Percentiles rank a stretch among this genome's conserved stretches.
These are phyloP conservation scores for Passalora sequoiae DNA, from an alignment of 2,329 filamentous ascomycete genomes.

Conservation along the genomic window DNA sequence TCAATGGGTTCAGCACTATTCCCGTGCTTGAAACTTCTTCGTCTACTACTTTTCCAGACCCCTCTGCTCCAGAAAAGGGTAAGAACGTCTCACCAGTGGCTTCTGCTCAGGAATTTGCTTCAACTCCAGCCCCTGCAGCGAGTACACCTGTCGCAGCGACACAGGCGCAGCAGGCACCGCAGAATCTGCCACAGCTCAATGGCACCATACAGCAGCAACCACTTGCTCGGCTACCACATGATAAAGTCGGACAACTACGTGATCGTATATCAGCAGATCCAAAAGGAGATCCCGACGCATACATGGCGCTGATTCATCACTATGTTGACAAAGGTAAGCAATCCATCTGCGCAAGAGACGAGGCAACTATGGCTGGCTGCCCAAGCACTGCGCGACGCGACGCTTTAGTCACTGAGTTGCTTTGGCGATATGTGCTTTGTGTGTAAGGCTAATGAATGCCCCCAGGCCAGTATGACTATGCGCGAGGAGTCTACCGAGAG, in stretches of 20 bases:
- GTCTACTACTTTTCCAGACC: constrained; percentile 25
- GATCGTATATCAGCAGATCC: constrained; percentile 89
- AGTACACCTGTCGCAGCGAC: constrained; percentile 12
- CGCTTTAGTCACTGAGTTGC: no score
- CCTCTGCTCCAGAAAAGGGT: constrained; percentile 24
- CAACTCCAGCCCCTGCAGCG: constrained; percentile 13
- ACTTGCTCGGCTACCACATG: constrained; percentile 55
- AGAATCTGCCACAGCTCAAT: constrained; percentile 12
- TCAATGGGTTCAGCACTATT: constrained; percentile 33
- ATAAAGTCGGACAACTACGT: constrained; percentile 75
- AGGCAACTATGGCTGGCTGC: no score
- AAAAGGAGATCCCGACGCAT: constrained; percentile 85
- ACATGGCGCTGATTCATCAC: constrained; percentile 81
- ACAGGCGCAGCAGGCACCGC: constrained; percentile 10
- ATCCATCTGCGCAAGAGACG: no score
- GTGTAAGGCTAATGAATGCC: no score
- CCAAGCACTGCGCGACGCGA: no score
- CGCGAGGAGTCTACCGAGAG: constrained; percentile 73
- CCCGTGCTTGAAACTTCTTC: constrained; percentile 27
- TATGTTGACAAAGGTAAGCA: constrained; percentile 74
- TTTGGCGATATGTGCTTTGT: no score
- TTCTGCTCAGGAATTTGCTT: constrained; percentile 16
- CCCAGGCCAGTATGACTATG: constrained; percentile 77
- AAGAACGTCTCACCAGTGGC: constrained; percentile 29
- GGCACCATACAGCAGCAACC: constrained; percentile 11